Evolutionary conservation across 1,284 basidiomycete species (phyloP).

Genomic region (Ganoderma boninense): DNA sequence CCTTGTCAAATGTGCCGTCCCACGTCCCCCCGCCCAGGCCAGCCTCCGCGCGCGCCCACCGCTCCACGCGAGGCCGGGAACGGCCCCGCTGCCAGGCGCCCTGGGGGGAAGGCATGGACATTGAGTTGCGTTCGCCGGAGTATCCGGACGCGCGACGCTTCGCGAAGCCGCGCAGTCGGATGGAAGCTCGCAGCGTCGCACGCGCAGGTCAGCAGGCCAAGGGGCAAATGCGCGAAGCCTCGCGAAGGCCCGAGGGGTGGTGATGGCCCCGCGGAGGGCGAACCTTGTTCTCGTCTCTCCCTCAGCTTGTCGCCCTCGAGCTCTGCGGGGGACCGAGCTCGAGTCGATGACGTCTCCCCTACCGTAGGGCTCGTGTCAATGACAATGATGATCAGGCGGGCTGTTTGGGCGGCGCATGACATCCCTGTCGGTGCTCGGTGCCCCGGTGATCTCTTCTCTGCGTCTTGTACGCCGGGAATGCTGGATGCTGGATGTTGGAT

Average conservation of each 20-base stretch:
- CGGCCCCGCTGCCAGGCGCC: slow-evolving; percentile 6
- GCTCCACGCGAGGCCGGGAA: not conserved
- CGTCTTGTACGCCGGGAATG: not conserved
- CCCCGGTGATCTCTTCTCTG: too few species aligned
- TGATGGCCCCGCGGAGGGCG: not conserved
- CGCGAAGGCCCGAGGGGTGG: not conserved
- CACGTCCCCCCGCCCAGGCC: not conserved
- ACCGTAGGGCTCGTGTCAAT: too few species aligned
- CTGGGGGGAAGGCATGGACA: slow-evolving; percentile 4
- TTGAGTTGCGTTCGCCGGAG: slow-evolving; percentile 12
- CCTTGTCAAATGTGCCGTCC: not conserved
- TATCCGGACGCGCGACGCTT: slow-evolving; percentile 3
- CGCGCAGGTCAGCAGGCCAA: slow-evolving; percentile 1
- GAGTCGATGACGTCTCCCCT: not conserved
- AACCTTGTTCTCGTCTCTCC: slow-evolving; percentile 1
- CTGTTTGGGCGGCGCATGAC: too few species aligned
- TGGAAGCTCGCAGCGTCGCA: not conserved
- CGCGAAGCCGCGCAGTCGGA: slow-evolving; percentile 10
- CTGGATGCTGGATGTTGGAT: not conserved
- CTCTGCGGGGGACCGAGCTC: not conserved
- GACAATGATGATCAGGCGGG: too few species aligned
- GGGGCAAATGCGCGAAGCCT: slow-evolving; percentile 1
- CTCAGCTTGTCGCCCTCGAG: not conserved
- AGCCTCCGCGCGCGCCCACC: not conserved
- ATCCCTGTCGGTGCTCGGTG: too few species aligned